phyloP scores from a whole-genome alignment of 1,284 basidiomycete species.

The Anthracocystis setariae region DNA sequence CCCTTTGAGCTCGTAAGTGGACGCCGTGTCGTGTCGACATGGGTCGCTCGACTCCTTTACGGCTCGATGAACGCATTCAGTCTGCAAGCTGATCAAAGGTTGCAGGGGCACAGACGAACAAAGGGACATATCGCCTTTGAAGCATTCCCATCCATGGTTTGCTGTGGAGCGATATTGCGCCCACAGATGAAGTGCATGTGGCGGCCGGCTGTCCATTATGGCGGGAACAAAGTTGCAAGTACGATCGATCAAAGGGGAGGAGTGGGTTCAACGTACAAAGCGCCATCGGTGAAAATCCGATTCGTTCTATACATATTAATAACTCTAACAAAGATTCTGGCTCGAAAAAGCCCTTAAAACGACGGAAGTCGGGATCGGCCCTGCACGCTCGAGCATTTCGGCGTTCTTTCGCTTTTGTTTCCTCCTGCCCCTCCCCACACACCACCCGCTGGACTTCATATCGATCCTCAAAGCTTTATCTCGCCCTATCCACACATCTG shows the following conservation, averaged over 20 bases:
- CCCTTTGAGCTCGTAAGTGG: not conserved
- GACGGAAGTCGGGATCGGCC: not conserved
- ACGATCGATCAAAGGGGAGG: not conserved
- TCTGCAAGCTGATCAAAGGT: not conserved
- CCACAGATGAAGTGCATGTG: not conserved
- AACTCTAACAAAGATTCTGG: too few species aligned
- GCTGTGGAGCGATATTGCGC: not conserved
- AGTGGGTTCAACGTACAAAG: too few species aligned
- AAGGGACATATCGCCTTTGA: not conserved
- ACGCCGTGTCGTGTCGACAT: constrained; percentile 4
- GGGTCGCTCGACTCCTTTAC: not conserved
- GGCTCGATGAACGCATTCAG: not conserved
- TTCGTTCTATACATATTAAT: too few species aligned
- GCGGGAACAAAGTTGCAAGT: constrained; percentile 1
- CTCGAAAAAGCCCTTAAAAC: not conserved
- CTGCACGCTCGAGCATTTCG: not conserved
- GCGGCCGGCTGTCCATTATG: constrained; percentile 5
- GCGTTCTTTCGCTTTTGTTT: not conserved
- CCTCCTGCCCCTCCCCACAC: not conserved
- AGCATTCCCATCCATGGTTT: not conserved
- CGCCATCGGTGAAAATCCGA: too few species aligned
- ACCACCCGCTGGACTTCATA: not conserved
- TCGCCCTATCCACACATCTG: not conserved
- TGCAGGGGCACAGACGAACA: not conserved
- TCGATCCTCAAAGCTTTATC: not conserved